phyloP scores from a whole-genome alignment of 1,139 yeast genomes.

The Sugiyamaella neomexicana region DNA sequence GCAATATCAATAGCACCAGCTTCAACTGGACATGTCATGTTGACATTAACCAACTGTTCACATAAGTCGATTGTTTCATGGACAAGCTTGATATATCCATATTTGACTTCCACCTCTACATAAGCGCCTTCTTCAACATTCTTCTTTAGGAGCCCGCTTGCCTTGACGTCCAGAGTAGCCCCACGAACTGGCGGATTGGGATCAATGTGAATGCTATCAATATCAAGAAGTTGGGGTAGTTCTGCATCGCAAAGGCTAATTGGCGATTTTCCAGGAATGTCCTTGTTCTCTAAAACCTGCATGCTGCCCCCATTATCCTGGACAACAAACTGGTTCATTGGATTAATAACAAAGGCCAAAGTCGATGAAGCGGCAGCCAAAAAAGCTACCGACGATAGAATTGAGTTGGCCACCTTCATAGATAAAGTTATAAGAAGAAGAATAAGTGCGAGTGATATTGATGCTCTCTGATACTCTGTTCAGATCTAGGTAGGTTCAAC shows the following conservation, averaged over 20 bases:
- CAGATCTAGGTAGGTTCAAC: no score
- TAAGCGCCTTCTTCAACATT: constrained; percentile 80
- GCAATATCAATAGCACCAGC: constrained; percentile 65
- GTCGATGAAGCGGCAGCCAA: background rate
- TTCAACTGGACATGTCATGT: constrained; percentile 69
- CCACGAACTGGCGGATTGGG: constrained; percentile 94
- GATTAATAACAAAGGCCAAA: constrained; percentile 4
- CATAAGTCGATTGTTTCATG: constrained; percentile 89
- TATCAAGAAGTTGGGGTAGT: constrained; percentile 60
- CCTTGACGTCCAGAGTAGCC: constrained; percentile 70
- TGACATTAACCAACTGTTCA: constrained; percentile 80
- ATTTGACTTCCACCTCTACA: constrained; percentile 87
- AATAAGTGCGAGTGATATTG: no score
- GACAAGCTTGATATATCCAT: constrained; percentile 84
- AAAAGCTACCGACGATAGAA: constrained; percentile 1
- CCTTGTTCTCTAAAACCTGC: constrained; percentile 24
- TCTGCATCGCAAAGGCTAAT: constrained; percentile 69
- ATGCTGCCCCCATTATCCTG: background rate
- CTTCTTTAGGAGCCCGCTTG: constrained; percentile 60
- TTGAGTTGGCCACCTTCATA: constrained; percentile 4
- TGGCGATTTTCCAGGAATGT: constrained; percentile 88
- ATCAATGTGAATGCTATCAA: constrained; percentile 57
- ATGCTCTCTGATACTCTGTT: no score
- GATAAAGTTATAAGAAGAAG: background rate
- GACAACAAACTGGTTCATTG: constrained; percentile 2